Evolutionary conservation across 495 filamentous ascomycete species (phyloP), one percentile per base, ranked within the genome.

Genomic region (Aspergillus haitiensis): DNA sequence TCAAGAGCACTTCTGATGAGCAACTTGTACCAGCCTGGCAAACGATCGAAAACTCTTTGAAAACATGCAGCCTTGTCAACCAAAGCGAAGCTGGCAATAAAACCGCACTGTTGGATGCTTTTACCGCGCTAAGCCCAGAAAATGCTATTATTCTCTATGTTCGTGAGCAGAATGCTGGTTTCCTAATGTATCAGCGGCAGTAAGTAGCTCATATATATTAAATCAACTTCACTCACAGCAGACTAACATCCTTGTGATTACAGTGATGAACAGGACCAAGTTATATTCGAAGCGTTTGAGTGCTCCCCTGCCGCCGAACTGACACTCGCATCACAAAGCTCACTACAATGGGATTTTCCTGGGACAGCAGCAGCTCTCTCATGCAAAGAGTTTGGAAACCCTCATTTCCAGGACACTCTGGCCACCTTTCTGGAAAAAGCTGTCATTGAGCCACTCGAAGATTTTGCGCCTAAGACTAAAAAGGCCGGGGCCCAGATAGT

Each of bases 381-480:
- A 10, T 40, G 37, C 37, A 13, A 42, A 27, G 64, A 60, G 0
- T 82, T 85, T 60, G 32, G 59, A 2, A 66, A 82, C 18, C 39
- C 60, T 2, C 49, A 58, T 5, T 86, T 90, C 55, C 80, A 78
- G 60, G 62, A 72, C 2, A 64, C 55, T 12, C 63, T 90, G 2
- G 78, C 81, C 0, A 50, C 58, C 0, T 88, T 88, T 49, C 68
- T 89, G 5, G 83, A 85, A 58, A 72, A 82, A 56, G 85, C 84
- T 1, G 84, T 79, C 59, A 72, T 73, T 1, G 85, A 88, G 51
- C 73, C 75, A 0, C 63, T 87, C 9, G 78, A 82, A 21, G 63
- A 68, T 5, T 86, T 87, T 57, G 72, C 73, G 0, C 80, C 82
- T 4, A 68, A 66, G 6, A 65, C 81, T 0, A 54, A 53, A 13